phyloP scores from a whole-genome alignment of 2,329 filamentous ascomycete genomes.

The Aspergillus ruber region DNA sequence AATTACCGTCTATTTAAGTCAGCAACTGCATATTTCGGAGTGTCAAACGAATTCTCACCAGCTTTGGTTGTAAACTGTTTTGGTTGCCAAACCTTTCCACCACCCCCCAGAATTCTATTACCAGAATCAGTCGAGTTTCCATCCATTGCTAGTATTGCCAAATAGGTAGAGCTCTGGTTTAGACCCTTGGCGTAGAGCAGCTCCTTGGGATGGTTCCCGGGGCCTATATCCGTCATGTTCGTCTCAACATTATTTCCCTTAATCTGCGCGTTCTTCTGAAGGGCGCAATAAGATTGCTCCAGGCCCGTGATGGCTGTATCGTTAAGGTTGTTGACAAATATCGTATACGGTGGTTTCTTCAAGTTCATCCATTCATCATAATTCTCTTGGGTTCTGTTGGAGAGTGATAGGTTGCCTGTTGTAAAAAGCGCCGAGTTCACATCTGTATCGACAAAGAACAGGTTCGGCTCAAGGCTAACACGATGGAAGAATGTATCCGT shows the following conservation, averaged over 20 bases:
- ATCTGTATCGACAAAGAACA: slow-evolving; percentile 82
- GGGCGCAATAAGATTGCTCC: slow-evolving; percentile 73
- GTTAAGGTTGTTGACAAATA: slow-evolving; percentile 65
- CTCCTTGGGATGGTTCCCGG: slow-evolving; percentile 66
- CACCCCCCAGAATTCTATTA: slow-evolving; percentile 57
- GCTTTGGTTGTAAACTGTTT: slow-evolving; percentile 73
- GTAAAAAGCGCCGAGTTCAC: slow-evolving; percentile 69
- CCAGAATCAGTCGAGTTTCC: slow-evolving; percentile 50
- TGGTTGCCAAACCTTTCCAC: slow-evolving; percentile 65
- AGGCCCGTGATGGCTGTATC: slow-evolving; percentile 60
- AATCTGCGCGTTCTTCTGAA: slow-evolving; percentile 61
- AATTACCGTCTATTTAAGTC: neutral
- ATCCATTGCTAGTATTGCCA: slow-evolving; percentile 63
- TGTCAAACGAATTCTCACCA: slow-evolving; percentile 47
- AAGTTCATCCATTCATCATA: slow-evolving; percentile 53
- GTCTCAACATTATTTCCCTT: slow-evolving; percentile 55
- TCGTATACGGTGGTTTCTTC: slow-evolving; percentile 58
- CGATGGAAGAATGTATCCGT: slow-evolving; percentile 70
- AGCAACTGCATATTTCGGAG: neutral
- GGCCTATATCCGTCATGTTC: slow-evolving; percentile 63
- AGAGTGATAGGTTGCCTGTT: slow-evolving; percentile 60
- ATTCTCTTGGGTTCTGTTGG: slow-evolving; percentile 41
- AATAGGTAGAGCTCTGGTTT: slow-evolving; percentile 64
- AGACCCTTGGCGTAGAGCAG: slow-evolving; percentile 80
- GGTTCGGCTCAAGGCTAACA: slow-evolving; percentile 48